Evolutionary conservation across 2,329 filamentous ascomycete genomes (phyloP), one percentile per base, ranked within the genome.

Genomic region (Emergomyces orientalis): DNA sequence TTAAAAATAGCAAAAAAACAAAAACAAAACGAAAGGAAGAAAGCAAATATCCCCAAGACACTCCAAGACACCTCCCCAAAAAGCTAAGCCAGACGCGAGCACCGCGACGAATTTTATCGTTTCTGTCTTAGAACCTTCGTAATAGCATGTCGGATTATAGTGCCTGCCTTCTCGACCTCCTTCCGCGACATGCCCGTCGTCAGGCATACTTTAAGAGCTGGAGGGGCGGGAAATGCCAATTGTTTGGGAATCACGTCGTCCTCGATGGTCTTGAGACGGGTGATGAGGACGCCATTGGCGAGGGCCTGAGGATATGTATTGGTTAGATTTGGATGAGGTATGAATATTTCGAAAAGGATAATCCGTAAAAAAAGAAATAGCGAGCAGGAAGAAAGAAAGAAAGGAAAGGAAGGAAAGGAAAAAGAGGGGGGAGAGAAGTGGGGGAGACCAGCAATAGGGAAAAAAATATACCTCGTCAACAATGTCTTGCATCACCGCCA

Each of bases 101-200:
- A 32, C 52, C 17, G 11, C 52, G 22, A 19, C 55, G 7, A 39
- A 49, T 47, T 25, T 63, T 58, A 65, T 58, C 65, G 63, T 71
- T 77, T 78, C 70, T 78, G 78, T 69, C 81, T 83, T 82, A 99
- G 86, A 65, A 97, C 86, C 78, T 96, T 97, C 60, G 92, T 96
- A 68, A 97, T 90, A 17, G 94, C 93, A 77, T 97, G 92, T 64
- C 93, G 83, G 68, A 99, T 92, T 11, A 85, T 87, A 8, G 88
- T 86, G 17, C 92, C 94, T 0, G 94, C 91, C 80, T 95, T 96
- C 78, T 99, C 95, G 62, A 92, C 89, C 75, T 99, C 94, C 79
- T 96, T 97, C 80, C 89, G 95, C 30, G 89, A 89, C 65, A 99
- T 79, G 1, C 89, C 94, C 5, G 85, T 89, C 0, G 92, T 96